Percentiles rank a stretch among this genome's conserved stretches.
Conservation (phyloP, 192 early-diverging fungal genomes). For the Paraglomus occultum region DNA sequence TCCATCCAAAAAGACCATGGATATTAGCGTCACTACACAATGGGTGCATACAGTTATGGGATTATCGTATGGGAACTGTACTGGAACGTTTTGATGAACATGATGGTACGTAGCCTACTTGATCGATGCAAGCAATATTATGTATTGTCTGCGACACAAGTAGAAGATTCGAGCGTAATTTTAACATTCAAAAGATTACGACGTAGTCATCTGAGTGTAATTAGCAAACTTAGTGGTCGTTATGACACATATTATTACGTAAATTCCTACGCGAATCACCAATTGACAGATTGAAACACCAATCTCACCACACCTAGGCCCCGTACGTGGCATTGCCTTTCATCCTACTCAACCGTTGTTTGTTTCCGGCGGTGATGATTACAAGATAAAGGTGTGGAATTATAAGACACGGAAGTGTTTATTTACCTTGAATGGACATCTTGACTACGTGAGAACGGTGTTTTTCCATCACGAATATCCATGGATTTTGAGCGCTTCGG, state of each 20-base stretch:
- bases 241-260: neutral
- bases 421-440: constrained; percentile 95
- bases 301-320: constrained; percentile 56
- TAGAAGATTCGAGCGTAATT: neutral
- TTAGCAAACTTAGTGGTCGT: neutral
- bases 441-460: constrained; percentile 97
- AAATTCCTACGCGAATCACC: neutral
- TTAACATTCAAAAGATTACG: neutral
- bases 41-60: constrained; percentile 98
- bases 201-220: neutral
- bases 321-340: constrained; percentile 95
- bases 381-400: constrained; percentile 99
- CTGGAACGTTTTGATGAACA: constrained; percentile 99
- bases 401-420: constrained; percentile 95
- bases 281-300: neutral
- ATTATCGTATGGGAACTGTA: constrained; percentile 98
- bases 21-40: constrained; percentile 96
- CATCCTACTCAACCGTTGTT: constrained; percentile 96
- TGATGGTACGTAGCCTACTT: constrained; percentile 67
- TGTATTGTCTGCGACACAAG: neutral
- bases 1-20: constrained; percentile 98
- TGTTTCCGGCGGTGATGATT: constrained; percentile 98
- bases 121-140: neutral
- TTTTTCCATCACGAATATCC: constrained; percentile 98
- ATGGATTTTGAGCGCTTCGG: constrained; percentile 96